Percentiles rank a stretch among this genome's conserved stretches.
Conservation (phyloP, 169 alveolate genomes). For the Cryptosporidium ryanae region DNA sequence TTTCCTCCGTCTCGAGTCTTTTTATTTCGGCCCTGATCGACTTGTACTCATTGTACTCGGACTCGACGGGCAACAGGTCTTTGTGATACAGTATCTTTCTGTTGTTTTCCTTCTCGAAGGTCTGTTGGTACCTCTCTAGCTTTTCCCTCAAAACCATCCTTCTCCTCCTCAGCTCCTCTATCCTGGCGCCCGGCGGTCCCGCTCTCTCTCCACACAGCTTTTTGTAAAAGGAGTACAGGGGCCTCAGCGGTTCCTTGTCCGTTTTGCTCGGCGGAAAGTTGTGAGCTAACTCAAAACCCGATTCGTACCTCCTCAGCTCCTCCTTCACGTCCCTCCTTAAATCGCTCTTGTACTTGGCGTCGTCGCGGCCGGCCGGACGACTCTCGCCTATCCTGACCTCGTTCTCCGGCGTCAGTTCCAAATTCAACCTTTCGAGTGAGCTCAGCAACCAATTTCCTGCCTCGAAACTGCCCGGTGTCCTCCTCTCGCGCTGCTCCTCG, state of each 20-base stretch:
- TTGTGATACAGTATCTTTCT: slow-evolving; percentile 89
- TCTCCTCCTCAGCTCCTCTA: slow-evolving; percentile 80
- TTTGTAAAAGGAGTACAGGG: slow-evolving; percentile 87
- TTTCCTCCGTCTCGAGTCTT: slow-evolving; percentile 78
- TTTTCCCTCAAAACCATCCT: slow-evolving; percentile 83
- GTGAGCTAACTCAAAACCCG: slow-evolving; percentile 80
- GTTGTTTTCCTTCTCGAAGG: slow-evolving; percentile 86
- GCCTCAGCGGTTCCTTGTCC: slow-evolving; percentile 92
- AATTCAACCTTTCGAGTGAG: neutral
- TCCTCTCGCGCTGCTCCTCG: neutral
- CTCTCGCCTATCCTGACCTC: neutral
- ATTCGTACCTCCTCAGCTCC: slow-evolving; percentile 87
- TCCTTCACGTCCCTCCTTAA: slow-evolving; percentile 85
- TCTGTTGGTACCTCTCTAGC: slow-evolving; percentile 87
- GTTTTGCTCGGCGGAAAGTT: slow-evolving; percentile 81
- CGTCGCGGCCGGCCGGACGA: too few species aligned
- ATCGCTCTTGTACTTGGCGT: slow-evolving; percentile 30
- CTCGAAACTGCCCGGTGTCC: neutral
- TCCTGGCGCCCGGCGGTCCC: slow-evolving; percentile 58
- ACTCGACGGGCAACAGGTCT: slow-evolving; percentile 91
- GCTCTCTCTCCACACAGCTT: slow-evolving; percentile 70
- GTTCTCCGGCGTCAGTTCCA: neutral
- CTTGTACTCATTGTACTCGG: slow-evolving; percentile 88
- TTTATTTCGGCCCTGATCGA: slow-evolving; percentile 85
- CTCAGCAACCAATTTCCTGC: neutral